phyloP scores from a whole-genome alignment of 2,329 filamentous ascomycete genomes.

The Colletotrichum cuscutae region DNA sequence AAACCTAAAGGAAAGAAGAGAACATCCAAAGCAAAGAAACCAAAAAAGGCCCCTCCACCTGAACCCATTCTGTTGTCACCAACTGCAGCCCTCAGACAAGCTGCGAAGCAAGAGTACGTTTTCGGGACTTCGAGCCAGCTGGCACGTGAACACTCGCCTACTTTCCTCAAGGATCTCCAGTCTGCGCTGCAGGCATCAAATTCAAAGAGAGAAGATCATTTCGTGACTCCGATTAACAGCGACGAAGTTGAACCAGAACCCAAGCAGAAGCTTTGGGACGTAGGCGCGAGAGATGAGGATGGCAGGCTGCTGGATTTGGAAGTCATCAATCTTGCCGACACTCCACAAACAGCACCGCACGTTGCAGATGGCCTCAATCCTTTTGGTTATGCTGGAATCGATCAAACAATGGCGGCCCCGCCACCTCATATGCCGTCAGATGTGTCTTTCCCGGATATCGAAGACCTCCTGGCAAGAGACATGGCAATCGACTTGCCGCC shows the following conservation, averaged over 20 bases:
- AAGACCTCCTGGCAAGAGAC: slow-evolving; percentile 14
- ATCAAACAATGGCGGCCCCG: not conserved
- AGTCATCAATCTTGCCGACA: slow-evolving; percentile 67
- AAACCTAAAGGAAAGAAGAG: slow-evolving; percentile 46
- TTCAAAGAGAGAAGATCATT: slow-evolving; percentile 47
- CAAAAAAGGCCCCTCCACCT: slow-evolving; percentile 45
- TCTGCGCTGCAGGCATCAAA: slow-evolving; percentile 70
- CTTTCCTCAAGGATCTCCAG: slow-evolving; percentile 70
- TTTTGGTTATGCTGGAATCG: slow-evolving; percentile 47
- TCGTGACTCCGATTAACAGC: slow-evolving; percentile 51
- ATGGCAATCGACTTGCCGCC: not conserved
- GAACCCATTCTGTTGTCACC: slow-evolving; percentile 73
- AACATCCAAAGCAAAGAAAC: slow-evolving; percentile 51
- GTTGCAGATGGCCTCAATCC: slow-evolving; percentile 44
- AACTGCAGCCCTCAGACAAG: slow-evolving; percentile 71
- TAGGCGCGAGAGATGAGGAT: slow-evolving; percentile 72
- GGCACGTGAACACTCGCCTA: slow-evolving; percentile 76
- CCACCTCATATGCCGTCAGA: slow-evolving; percentile 16
- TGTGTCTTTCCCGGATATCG: slow-evolving; percentile 28
- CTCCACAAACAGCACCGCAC: slow-evolving; percentile 43
- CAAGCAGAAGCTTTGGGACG: slow-evolving; percentile 71
- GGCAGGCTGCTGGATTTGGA: slow-evolving; percentile 73
- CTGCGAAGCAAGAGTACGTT: slow-evolving; percentile 78
- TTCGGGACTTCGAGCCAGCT: slow-evolving; percentile 91
- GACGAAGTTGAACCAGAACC: slow-evolving; percentile 47